These are phyloP conservation scores for Termitomyces titanicus DNA, from an alignment of 768 basidiomycete genomes.

Conservation along the genomic window DNA sequence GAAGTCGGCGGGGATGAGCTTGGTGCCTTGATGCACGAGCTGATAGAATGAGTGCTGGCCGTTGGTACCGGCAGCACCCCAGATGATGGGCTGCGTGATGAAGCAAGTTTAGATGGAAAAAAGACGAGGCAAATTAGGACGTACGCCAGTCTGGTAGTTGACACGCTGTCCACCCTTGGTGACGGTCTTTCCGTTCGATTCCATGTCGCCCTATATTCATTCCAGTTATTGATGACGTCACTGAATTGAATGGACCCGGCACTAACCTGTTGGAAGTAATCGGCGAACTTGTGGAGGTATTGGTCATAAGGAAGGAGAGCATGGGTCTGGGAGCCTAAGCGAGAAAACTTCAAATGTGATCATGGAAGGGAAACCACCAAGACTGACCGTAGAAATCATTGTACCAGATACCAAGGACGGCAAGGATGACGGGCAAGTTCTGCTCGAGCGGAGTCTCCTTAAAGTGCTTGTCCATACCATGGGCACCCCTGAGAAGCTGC, in stretches of 20 bases:
- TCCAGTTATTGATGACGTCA: background rate
- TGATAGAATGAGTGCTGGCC: constrained; percentile 99
- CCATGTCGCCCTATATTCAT: constrained; percentile 83
- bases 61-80: constrained; percentile 98
- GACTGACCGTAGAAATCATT: constrained; percentile 90
- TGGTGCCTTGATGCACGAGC: constrained; percentile 92
- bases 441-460: constrained; percentile 80
- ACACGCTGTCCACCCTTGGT: constrained; percentile 94
- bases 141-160: constrained; percentile 92
- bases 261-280: constrained; percentile 94
- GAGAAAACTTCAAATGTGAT: background rate
- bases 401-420: constrained; percentile 94
- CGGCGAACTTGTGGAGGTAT: constrained; percentile 98
- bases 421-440: constrained; percentile 91
- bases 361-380: background rate
- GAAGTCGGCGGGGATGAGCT: constrained; percentile 90
- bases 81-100: constrained; percentile 81
- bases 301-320: constrained; percentile 97
- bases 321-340: constrained; percentile 84
- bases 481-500: constrained; percentile 84
- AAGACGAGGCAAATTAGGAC: constrained; percentile 22
- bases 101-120: background rate
- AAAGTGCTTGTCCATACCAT: constrained; percentile 98
- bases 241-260: background rate
- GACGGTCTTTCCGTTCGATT: constrained; percentile 96